phyloP scores from a whole-genome alignment of 2,329 filamentous ascomycete species.

The Fonsecaea erecta region DNA sequence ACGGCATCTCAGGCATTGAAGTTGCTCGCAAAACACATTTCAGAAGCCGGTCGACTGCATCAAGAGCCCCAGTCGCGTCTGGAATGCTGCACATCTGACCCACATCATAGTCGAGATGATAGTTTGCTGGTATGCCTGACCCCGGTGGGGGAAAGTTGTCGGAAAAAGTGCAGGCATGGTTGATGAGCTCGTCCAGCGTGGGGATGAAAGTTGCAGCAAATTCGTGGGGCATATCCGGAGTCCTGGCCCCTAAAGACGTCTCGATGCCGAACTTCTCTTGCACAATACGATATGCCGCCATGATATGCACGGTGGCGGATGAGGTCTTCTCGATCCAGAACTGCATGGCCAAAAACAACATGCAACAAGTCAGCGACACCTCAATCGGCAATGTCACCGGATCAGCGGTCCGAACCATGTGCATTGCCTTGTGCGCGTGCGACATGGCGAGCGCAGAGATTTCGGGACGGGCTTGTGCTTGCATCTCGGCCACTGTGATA shows the following conservation, averaged over 20 bases:
- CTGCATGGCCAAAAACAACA: constrained; percentile 20
- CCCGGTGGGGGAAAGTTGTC: constrained; percentile 19
- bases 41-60: constrained; percentile 14
- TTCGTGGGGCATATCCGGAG: background rate
- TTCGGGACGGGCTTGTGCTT: background rate
- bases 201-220: constrained; percentile 7
- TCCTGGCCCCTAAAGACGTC: background rate
- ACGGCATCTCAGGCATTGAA: background rate
- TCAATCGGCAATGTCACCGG: constrained; percentile 12
- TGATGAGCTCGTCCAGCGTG: constrained; percentile 14
- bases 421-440: constrained; percentile 20
- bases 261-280: constrained; percentile 3
- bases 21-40: constrained; percentile 16
- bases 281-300: constrained; percentile 22
- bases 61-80: background rate
- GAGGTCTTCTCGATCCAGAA: constrained; percentile 23
- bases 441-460: constrained; percentile 9
- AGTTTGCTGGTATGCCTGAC: constrained; percentile 5
- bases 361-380: constrained; percentile 19
- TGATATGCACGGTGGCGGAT: constrained; percentile 9
- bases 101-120: constrained; percentile 12
- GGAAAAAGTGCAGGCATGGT: constrained; percentile 18
- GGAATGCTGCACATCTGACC: constrained; percentile 1
- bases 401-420: constrained; percentile 14
- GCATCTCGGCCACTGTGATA: background rate